Evolutionary conservation across 257 asterid genomes (phyloP).

Genomic region (Parsonsia alboflavescens): DNA sequence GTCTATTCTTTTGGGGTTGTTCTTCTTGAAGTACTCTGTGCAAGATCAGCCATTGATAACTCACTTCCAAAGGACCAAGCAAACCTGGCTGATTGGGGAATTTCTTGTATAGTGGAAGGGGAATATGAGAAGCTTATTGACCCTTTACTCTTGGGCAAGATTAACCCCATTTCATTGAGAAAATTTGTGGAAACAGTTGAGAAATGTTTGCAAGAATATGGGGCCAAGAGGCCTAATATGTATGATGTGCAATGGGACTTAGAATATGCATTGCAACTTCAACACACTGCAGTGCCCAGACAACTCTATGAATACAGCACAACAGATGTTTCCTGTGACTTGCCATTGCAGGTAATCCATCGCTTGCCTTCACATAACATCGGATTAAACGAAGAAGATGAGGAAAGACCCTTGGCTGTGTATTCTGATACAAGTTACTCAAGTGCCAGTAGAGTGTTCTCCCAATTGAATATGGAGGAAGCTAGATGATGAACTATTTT

Average conservation of each 20-base stretch:
- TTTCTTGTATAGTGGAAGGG: slow-evolving; percentile 35
- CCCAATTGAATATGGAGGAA: slow-evolving; percentile 31
- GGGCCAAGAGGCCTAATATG: slow-evolving; percentile 51
- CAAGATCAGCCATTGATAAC: slow-evolving; percentile 39
- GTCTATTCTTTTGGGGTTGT: slow-evolving; percentile 68
- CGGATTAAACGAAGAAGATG: slow-evolving; percentile 13
- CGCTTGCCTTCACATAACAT: slow-evolving; percentile 34
- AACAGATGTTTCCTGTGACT: slow-evolving; percentile 34
- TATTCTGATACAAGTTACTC: slow-evolving; percentile 12
- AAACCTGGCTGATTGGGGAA: slow-evolving; percentile 60
- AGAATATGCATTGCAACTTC: slow-evolving; percentile 44
- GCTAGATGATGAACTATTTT: slow-evolving; percentile 34
- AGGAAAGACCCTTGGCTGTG: neutral
- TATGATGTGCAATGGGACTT: slow-evolving; percentile 67
- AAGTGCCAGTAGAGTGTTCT: slow-evolving; percentile 34
- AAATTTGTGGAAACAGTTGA: slow-evolving; percentile 44
- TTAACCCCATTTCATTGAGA: slow-evolving; percentile 42
- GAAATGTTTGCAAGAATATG: slow-evolving; percentile 43
- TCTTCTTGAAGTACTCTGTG: slow-evolving; percentile 58
- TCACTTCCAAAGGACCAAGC: slow-evolving; percentile 34
- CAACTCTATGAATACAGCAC: slow-evolving; percentile 33
- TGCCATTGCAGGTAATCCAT: slow-evolving; percentile 26
- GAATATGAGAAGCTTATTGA: slow-evolving; percentile 41
- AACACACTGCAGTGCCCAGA: slow-evolving; percentile 23
- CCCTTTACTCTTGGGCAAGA: slow-evolving; percentile 40